Percentiles rank a stretch among this genome's conserved stretches.
Evolutionary conservation across 2,329 filamentous ascomycete genomes (phyloP).

Genomic region (Colletotrichum musae): DNA sequence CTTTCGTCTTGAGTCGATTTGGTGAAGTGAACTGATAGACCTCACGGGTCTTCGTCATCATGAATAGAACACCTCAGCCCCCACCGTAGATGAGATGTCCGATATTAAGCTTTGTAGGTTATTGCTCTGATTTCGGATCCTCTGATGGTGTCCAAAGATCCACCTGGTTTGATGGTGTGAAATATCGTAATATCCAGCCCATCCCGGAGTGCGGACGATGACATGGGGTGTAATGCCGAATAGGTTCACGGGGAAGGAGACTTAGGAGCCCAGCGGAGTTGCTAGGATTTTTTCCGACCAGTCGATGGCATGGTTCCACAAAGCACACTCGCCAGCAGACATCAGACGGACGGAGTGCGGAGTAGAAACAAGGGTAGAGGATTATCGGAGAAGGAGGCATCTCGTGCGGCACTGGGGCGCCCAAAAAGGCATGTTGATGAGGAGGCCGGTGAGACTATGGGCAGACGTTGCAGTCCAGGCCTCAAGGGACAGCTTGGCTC

Average conservation of each 20-base stretch:
- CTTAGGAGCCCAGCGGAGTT: constrained; percentile 13
- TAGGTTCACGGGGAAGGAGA: constrained; percentile 8
- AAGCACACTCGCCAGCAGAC: constrained; percentile 15
- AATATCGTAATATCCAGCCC: not conserved
- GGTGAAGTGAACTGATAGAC: constrained; percentile 4
- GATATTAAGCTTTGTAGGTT: constrained; percentile 12
- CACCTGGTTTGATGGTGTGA: constrained; percentile 15
- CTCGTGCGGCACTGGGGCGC: constrained; percentile 16
- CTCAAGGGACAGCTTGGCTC: constrained; percentile 17
- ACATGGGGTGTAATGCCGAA: constrained; percentile 5
- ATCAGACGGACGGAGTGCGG: constrained; percentile 33
- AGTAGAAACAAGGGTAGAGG: constrained; percentile 16
- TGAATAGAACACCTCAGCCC: too few relatives aligned
- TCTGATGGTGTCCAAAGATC: constrained; percentile 11
- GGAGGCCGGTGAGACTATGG: constrained; percentile 16
- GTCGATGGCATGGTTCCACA: constrained; percentile 24
- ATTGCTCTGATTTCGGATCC: constrained; percentile 8
- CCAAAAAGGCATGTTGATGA: constrained; percentile 19
- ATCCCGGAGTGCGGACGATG: constrained; percentile 1
- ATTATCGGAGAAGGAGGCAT: constrained; percentile 9
- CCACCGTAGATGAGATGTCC: constrained; percentile 7
- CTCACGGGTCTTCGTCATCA: not conserved
- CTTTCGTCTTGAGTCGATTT: not conserved
- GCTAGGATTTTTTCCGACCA: constrained; percentile 10
- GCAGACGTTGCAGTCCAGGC: constrained; percentile 5